Conservation (phyloP, 495 filamentous ascomycete species). For the Parmelia sp. region DNA sequence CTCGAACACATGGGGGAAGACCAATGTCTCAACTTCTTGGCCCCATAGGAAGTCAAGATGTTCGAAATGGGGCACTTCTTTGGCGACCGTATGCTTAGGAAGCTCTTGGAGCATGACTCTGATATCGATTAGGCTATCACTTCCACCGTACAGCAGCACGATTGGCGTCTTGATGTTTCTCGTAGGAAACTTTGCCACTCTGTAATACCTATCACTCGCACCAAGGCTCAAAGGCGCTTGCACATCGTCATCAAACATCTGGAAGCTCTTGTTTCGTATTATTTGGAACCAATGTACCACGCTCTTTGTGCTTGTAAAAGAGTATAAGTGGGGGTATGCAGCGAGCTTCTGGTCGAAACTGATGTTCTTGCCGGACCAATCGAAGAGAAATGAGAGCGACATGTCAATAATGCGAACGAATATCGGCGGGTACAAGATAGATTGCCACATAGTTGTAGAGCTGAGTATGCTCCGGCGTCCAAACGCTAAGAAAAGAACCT, state of each 20-base stretch:
- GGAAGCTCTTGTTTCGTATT: slow-evolving; percentile 88
- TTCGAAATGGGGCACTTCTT: slow-evolving; percentile 82
- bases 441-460: slow-evolving; percentile 95
- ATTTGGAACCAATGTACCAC: slow-evolving; percentile 99
- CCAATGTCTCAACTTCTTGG: slow-evolving; percentile 69
- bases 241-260: slow-evolving; percentile 97
- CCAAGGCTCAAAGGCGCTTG: slow-evolving; percentile 55
- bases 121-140: slow-evolving; percentile 93
- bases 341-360: slow-evolving; percentile 83
- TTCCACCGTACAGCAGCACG: slow-evolving; percentile 86
- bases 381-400: slow-evolving; percentile 74
- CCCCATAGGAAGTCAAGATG: slow-evolving; percentile 99
- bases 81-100: slow-evolving; percentile 74
- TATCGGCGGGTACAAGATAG: slow-evolving; percentile 88
- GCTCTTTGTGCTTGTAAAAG: slow-evolving; percentile 89
- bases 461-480: slow-evolving; percentile 89
- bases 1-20: slow-evolving; percentile 85
- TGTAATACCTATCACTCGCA: slow-evolving; percentile 61
- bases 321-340: slow-evolving; percentile 94
- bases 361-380: slow-evolving; percentile 85
- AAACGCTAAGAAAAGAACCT: slow-evolving; percentile 89
- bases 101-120: slow-evolving; percentile 83
- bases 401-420: slow-evolving; percentile 86
- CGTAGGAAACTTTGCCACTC: slow-evolving; percentile 92
- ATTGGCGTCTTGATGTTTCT: slow-evolving; percentile 95